Base-by-base conservation (phyloP, 257 asterid genomes). In the Sherardia arvensis region DNA sequence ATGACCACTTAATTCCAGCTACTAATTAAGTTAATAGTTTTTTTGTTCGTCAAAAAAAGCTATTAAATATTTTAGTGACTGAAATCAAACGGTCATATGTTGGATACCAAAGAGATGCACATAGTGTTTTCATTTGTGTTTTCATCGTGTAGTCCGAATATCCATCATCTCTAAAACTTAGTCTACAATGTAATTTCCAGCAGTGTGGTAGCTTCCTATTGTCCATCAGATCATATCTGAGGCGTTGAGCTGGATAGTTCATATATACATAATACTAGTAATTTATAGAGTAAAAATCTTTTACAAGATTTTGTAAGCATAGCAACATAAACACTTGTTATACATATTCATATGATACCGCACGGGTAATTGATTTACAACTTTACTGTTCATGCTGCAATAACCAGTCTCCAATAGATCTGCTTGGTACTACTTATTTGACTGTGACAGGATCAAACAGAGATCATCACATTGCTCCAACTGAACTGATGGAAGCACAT, bases 391-490 rank as follows among this genome's bases (percentile, higher is more conserved):
- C 43, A 55, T 62, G 23, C 40, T 28, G 60, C 58, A 40, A 29
- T 70, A 63, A 9, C 38, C 66, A 63, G 43, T 53, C 27, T 45
- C 51, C 69, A 64, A 63, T 45, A 70, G 61, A 53, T 70, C 69
- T 43, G 51, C 43, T n/a, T 53, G 15, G 33, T 14, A 55, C 59
- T 53, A 26, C 21, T 70, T 56, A 70, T 56, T 63, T 30, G 40
- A 43, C 32, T 23, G 60, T 8, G 29, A 29, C 61, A 64, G 55
- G 60, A 56, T 45, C 27, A 51, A 26, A 11, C 22, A 27, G 34
- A 47, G 11, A 23, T 36, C 66, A 28, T 63, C 61, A 70, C 32
- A n/a, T 59, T 36, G 54, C 51, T 61, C 48, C 33, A 14, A n/a
- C 51, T 15, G 51, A 4, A 43, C 17, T 32, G 60, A 10, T 30